Conservation (phyloP, 768 basidiomycete species). For the Pisolithus microcarpus region DNA sequence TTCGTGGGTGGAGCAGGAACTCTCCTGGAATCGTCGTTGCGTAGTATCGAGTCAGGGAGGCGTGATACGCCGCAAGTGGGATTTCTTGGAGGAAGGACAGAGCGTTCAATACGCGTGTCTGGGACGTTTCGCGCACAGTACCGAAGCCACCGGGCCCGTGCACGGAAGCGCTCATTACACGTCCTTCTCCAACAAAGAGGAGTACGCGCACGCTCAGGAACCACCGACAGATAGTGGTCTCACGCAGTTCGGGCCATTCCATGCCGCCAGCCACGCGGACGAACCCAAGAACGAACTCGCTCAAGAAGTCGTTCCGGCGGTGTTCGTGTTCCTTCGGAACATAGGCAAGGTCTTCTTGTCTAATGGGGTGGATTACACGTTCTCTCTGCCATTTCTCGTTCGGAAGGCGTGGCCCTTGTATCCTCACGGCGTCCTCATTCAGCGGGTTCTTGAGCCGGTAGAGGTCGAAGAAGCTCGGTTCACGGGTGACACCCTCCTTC, state of each 20-base stretch:
- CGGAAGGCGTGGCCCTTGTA: constrained; percentile 70
- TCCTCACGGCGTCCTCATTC: constrained; percentile 76
- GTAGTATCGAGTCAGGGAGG: constrained; percentile 64
- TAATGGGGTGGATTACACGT: constrained; percentile 69
- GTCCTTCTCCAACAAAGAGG: constrained; percentile 7
- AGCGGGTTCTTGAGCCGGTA: constrained; percentile 59
- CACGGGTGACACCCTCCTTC: constrained; percentile 63
- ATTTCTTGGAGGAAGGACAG: constrained; percentile 62
- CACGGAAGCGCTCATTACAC: constrained; percentile 26
- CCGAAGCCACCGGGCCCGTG: constrained; percentile 19
- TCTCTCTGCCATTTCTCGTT: constrained; percentile 76
- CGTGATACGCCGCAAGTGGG: constrained; percentile 66
- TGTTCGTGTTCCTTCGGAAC: constrained; percentile 74
- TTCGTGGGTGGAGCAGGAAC: constrained; percentile 49
- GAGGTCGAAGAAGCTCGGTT: constrained; percentile 61
- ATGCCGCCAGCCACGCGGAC: constrained; percentile 31
- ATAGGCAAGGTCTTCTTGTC: constrained; percentile 64
- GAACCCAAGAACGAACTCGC: constrained; percentile 31
- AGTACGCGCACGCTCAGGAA: constrained; percentile 10
- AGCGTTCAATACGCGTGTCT: constrained; percentile 74
- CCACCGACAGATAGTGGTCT: constrained; percentile 5
- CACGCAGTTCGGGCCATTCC: constrained; percentile 37
- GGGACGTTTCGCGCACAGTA: constrained; percentile 59
- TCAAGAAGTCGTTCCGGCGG: constrained; percentile 42
- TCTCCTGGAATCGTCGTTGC: constrained; percentile 60